Base-by-base conservation (phyloP, 805 yeast genomes). In the Suhomyces tanzawaensis region DNA sequence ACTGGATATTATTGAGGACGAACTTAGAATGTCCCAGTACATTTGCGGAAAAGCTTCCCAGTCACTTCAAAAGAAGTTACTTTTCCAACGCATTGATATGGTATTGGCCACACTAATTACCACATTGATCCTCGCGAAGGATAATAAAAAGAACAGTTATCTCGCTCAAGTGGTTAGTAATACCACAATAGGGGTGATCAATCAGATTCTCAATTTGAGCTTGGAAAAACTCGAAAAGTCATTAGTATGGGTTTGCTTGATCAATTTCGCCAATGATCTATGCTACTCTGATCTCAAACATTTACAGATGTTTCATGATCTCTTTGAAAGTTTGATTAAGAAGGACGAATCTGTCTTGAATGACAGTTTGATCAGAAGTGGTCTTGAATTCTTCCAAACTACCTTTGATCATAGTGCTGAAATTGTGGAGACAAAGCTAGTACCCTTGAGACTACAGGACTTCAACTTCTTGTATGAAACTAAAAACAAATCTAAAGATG, bases 251-350 rank as follows among this genome's bases (percentile, higher is more conserved):
- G 48, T 61, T 6, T 36, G 51, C 14, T 44, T 64, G 33, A 44
- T 63, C 38, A 57, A 61, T 34, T 48, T 52, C 22, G 56, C 61
- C 4, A 59, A 59, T 27, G 66, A 62, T 34, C 39, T 53, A 1
- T 62, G 68, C 39, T 58, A 55, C 36, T 42, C 56, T 9, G 62
- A 62, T 34, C 35, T 62, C 13, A 32, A 51, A 17, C 45, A 41
- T 17, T 51, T 53, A 16, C 38, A 47, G 2, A 30, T 45, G 0
- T 56, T 62, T 32, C 45, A 45, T 9, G 39, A 42, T 8, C 34
- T 60, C 9, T 51, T 62, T 31, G 47, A 47, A 7, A 33, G 41
- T 11, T 38, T 60, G 18, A 37, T 55, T 12, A 30, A 37, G 7
- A 22, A 35, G 6, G 39, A 49, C 27, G 27, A 22, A 3, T 24